Conservation (phyloP, 768 basidiomycete species). For the Mycena latifolia region DNA sequence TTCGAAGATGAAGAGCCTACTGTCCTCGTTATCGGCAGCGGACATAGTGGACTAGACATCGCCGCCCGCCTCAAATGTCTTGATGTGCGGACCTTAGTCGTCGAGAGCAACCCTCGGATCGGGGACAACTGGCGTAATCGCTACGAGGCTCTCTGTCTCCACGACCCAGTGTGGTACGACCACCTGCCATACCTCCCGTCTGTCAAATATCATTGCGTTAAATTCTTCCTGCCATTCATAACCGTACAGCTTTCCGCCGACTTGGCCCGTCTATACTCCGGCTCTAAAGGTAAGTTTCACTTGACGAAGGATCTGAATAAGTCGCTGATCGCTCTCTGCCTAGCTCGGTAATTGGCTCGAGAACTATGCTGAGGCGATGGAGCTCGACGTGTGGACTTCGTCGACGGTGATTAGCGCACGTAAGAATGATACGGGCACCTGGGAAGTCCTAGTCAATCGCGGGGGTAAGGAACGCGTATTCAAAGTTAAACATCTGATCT, state of each 20-base stretch:
- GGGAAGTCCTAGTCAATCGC: conserved; percentile 54
- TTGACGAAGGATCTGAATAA: too few relatives aligned
- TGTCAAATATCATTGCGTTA: conserved; percentile 19
- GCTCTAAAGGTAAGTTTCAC: conserved; percentile 51
- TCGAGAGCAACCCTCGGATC: conserved; percentile 72
- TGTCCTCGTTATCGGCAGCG: conserved; percentile 65
- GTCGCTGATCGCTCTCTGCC: background rate
- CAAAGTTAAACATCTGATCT: conserved; percentile 62
- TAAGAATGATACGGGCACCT: conserved; percentile 46
- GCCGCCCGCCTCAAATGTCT: conserved; percentile 72
- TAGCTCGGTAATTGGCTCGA: conserved; percentile 76
- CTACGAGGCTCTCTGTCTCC: conserved; percentile 75
- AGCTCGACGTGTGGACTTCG: conserved; percentile 66
- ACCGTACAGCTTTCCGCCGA: conserved; percentile 53
- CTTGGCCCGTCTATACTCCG: conserved; percentile 59
- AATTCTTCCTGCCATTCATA: conserved; percentile 2
- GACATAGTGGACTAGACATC: conserved; percentile 67
- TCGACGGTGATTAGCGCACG: conserved; percentile 48
- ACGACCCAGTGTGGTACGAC: conserved; percentile 72
- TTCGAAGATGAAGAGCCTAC: conserved; percentile 59
- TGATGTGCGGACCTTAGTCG: conserved; percentile 61
- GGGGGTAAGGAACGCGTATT: conserved; percentile 50
- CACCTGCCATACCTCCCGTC: conserved; percentile 60
- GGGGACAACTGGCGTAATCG: conserved; percentile 77
- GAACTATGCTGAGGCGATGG: conserved; percentile 61